These are phyloP conservation scores for Saccharomyces hybrid DNA, from an alignment of 1,139 yeast species.

Conservation along the genomic window DNA sequence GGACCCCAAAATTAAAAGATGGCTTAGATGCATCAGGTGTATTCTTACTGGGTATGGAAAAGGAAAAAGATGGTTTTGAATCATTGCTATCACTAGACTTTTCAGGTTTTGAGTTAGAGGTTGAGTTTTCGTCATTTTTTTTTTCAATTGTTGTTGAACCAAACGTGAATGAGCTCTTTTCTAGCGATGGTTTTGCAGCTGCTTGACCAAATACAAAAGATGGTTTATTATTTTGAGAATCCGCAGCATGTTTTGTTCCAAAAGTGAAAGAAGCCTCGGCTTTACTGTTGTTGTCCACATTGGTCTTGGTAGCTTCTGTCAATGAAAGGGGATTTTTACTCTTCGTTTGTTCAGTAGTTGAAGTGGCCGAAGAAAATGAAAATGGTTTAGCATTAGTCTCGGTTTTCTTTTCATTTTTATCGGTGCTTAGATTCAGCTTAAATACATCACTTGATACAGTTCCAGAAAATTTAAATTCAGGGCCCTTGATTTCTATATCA, in stretches of 20 bases:
- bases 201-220: conserved; percentile 11
- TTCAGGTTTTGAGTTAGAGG: conserved; percentile 18
- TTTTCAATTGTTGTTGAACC: conserved; percentile 11
- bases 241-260: conserved; percentile 3
- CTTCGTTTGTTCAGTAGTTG: conserved; percentile 6
- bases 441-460: conserved; percentile 43
- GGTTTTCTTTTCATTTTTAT: conserved; percentile 10
- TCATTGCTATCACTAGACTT: conserved; percentile 24
- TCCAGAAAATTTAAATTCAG: conserved; percentile 49
- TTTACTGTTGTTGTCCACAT: conserved; percentile 5
- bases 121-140: conserved; percentile 3
- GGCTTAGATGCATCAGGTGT: conserved; percentile 12
- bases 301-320: conserved; percentile 4
- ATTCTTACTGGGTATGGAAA: conserved; percentile 4
- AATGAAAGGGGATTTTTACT: conserved; percentile 20
- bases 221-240: neutral
- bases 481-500: conserved; percentile 53
- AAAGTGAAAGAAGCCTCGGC: conserved; percentile 17
- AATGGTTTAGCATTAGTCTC: conserved; percentile 8
- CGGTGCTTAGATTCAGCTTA: conserved; percentile 32
- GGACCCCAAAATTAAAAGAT: conserved; percentile 23
- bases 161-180: neutral
- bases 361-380: conserved; percentile 10
- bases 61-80: conserved; percentile 10
- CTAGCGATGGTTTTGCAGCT: neutral